phyloP scores from a whole-genome alignment of 768 basidiomycete genomes.

The Lactarius tabidus region DNA sequence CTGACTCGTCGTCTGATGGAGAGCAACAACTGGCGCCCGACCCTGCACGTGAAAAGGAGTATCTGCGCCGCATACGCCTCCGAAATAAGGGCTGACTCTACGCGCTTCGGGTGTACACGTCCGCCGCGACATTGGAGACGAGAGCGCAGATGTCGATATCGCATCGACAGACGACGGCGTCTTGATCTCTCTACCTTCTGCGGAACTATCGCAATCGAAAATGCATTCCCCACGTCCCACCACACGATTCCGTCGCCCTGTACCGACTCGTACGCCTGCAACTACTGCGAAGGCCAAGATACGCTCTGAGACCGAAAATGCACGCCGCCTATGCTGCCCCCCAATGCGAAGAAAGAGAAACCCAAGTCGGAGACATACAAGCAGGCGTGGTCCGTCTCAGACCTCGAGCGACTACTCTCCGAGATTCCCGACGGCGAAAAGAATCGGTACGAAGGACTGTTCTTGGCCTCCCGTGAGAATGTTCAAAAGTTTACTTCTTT shows the following conservation, averaged over 20 bases:
- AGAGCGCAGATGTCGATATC: conserved; percentile 59
- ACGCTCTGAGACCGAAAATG: background rate
- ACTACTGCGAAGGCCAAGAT: conserved; percentile 17
- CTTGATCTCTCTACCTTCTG: conserved; percentile 6
- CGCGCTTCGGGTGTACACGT: conserved; percentile 45
- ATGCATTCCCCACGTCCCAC: conserved; percentile 1
- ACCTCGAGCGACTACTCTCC: conserved; percentile 68
- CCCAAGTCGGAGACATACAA: conserved; percentile 75
- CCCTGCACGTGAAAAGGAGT: conserved; percentile 45
- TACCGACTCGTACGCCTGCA: background rate
- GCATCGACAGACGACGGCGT: conserved; percentile 23
- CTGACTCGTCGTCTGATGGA: conserved; percentile 39
- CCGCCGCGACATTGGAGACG: conserved; percentile 54
- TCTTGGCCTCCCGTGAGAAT: background rate
- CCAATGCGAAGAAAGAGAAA: conserved; percentile 30
- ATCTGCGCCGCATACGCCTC: conserved; percentile 54
- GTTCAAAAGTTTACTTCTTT: conserved; percentile 4
- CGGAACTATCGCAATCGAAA: background rate
- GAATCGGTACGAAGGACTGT: conserved; percentile 49
- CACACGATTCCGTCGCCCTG: conserved; percentile 11
- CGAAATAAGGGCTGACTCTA: conserved; percentile 34
- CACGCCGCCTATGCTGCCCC: background rate
- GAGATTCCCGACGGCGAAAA: conserved; percentile 75
- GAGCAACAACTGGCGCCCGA: conserved; percentile 40
- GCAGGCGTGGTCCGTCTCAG: conserved; percentile 69